These are phyloP conservation scores for Ichthyophthirius multifiliis DNA, from an alignment of 169 alveolate genomes.

Conservation along the genomic window DNA sequence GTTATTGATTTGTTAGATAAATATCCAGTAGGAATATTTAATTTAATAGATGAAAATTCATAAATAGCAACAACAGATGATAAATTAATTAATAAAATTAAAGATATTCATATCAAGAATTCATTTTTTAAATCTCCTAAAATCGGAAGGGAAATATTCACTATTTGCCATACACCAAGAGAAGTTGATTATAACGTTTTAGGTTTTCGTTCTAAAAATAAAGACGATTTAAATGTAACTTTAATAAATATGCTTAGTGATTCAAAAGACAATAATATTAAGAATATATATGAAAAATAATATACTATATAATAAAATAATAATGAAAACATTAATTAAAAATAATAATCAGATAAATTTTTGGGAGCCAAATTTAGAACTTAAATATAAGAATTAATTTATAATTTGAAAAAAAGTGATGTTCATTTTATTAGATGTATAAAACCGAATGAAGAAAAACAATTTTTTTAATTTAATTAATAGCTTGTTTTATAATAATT, in stretches of 20 bases:
- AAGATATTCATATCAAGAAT: conserved; percentile 12
- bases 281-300: conserved; percentile 42
- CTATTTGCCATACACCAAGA: conserved; percentile 80
- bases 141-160: conserved; percentile 47
- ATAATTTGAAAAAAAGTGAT: conserved; percentile 63
- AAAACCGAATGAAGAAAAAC: conserved; percentile 78
- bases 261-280: conserved; percentile 31
- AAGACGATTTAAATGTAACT: conserved; percentile 61
- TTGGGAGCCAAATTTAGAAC: conserved; percentile 22
- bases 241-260: conserved; percentile 28
- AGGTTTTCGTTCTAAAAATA: conserved; percentile 74
- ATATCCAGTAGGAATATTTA: conserved; percentile 35
- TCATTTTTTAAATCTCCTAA: conserved; percentile 32
- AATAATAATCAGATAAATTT: conserved; percentile 30
- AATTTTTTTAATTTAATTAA: conserved; percentile 50
- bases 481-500: conserved; percentile 71
- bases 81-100: conserved; percentile 17
- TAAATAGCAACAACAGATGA: conserved; percentile 25
- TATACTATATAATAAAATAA: background rate
- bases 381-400: conserved; percentile 22
- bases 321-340: background rate
- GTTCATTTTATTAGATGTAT: conserved; percentile 85
- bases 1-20: conserved; percentile 94
- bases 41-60: conserved; percentile 35
- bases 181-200: conserved; percentile 71